phyloP scores from a whole-genome alignment of 1,284 basidiomycete species.

The Cutaneotrichosporon curvatum region DNA sequence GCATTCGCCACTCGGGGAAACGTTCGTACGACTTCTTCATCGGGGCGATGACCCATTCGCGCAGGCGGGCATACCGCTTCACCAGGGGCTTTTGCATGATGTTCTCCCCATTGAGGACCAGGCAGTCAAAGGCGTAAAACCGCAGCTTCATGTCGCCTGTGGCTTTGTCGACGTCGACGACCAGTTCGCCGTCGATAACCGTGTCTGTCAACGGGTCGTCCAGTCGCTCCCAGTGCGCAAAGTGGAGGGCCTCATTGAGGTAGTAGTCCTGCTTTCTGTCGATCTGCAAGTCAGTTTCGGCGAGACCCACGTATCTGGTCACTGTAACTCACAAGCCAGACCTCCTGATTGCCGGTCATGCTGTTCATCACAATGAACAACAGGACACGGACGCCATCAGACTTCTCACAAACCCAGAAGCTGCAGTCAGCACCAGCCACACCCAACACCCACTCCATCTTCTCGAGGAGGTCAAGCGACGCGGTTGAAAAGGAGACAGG shows the following conservation, averaged over 20 bases:
- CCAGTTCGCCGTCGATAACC: slow-evolving; percentile 88
- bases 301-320: neutral
- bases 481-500: slow-evolving; percentile 74
- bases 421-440: slow-evolving; percentile 47
- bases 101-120: slow-evolving; percentile 78
- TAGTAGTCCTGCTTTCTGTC: slow-evolving; percentile 90
- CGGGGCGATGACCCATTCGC: slow-evolving; percentile 74
- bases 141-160: slow-evolving; percentile 71
- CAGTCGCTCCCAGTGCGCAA: slow-evolving; percentile 74
- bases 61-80: slow-evolving; percentile 81
- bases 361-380: slow-evolving; percentile 64
- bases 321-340: slow-evolving; percentile 61
- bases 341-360: slow-evolving; percentile 56
- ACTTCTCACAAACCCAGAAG: slow-evolving; percentile 99
- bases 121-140: slow-evolving; percentile 85
- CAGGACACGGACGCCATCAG: slow-evolving; percentile 90
- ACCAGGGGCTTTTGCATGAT: slow-evolving; percentile 75
- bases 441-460: slow-evolving; percentile 61
- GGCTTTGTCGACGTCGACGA: slow-evolving; percentile 74
- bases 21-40: slow-evolving; percentile 60
- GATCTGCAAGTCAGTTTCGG: slow-evolving; percentile 58
- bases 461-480: slow-evolving; percentile 69
- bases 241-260: slow-evolving; percentile 65
- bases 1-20: slow-evolving; percentile 57
- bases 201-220: slow-evolving; percentile 64